Conservation (phyloP, 805 yeast genomes). For the Pichia membranifaciens region DNA sequence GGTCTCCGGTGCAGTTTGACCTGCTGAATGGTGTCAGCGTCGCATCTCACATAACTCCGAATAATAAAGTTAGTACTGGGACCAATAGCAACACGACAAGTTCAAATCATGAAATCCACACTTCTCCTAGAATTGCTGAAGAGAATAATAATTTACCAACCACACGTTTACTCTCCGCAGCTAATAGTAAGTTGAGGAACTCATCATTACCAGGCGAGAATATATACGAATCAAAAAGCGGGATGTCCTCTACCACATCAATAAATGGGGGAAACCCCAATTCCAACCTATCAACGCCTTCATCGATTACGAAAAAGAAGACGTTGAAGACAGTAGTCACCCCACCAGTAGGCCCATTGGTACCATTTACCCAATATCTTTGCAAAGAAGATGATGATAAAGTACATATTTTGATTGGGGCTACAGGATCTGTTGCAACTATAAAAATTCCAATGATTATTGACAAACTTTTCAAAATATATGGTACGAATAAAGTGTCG, state of each 20-base stretch:
- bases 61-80: not conserved
- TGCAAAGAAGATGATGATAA: conserved; percentile 76
- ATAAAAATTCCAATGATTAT: conserved; percentile 87
- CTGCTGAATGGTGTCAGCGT: not conserved
- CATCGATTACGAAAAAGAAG: conserved; percentile 19
- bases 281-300: conserved; percentile 6
- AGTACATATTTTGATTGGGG: conserved; percentile 82
- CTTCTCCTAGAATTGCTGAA: not conserved
- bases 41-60: too few species aligned
- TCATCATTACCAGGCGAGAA: conserved; percentile 1
- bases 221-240: conserved; percentile 6
- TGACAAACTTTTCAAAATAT: conserved; percentile 75
- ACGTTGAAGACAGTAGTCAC: conserved; percentile 47
- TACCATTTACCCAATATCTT: conserved; percentile 69
- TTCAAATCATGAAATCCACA: not conserved
- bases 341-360: conserved; percentile 55
- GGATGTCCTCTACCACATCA: conserved; percentile 12
- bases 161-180: conserved; percentile 5
- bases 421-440: conserved; percentile 96
- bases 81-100: not conserved
- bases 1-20: conserved; percentile 4
- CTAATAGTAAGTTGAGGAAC: conserved; percentile 5
- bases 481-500: conserved; percentile 65
- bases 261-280: conserved; percentile 6
- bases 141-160: not conserved